Evolutionary conservation across 1,139 yeast species (phyloP).

Genomic region (Saccharomyces hybrid): DNA sequence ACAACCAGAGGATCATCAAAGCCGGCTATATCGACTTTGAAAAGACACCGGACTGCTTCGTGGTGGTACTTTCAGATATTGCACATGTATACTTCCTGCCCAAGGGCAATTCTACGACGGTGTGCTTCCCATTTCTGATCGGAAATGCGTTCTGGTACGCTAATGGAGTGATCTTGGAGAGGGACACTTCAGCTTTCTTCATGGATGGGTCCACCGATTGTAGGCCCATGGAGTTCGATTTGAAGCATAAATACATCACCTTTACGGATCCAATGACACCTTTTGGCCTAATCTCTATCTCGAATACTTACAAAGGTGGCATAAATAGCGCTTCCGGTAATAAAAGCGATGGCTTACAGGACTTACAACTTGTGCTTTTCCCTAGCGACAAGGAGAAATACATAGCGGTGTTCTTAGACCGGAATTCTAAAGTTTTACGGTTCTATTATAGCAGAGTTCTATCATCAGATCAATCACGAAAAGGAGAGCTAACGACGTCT

Average conservation of each 20-base stretch:
- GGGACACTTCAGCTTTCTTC: constrained; percentile 7
- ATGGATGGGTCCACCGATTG: constrained; percentile 1
- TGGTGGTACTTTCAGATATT: constrained; percentile 22
- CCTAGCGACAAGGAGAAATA: constrained; percentile 17
- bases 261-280: constrained; percentile 30
- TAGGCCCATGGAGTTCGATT: constrained; percentile 6
- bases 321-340: neutral
- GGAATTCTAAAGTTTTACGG: constrained; percentile 12
- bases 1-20: constrained; percentile 16
- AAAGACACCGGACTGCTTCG: constrained; percentile 19
- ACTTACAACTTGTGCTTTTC: constrained; percentile 20
- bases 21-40: constrained; percentile 30
- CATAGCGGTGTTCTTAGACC: constrained; percentile 24
- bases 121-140: constrained; percentile 27
- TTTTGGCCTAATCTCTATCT: constrained; percentile 19
- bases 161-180: constrained; percentile 27
- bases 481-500: neutral
- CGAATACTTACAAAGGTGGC: constrained; percentile 1
- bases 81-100: constrained; percentile 26
- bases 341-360: neutral
- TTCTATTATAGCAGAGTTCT: constrained; percentile 24
- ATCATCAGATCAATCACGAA: constrained; percentile 6
- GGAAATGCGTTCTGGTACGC: constrained; percentile 27
- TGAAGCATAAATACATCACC: constrained; percentile 25
- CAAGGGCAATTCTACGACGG: constrained; percentile 20